phyloP scores from a whole-genome alignment of 2,329 filamentous ascomycete genomes.

The Ophiostoma sp. region DNA sequence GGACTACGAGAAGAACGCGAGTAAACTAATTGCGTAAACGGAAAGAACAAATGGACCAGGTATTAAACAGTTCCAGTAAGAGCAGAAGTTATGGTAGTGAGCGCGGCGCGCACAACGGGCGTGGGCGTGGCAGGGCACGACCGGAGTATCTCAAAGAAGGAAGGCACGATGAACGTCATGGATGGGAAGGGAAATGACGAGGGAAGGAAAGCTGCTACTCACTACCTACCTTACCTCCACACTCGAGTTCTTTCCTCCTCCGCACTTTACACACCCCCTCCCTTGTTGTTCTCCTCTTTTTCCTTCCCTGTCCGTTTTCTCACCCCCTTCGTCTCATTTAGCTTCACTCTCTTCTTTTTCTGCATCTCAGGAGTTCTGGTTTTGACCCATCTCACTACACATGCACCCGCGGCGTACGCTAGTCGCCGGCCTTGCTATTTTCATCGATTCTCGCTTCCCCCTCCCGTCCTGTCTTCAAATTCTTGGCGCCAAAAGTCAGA shows the following conservation, averaged over 20 bases:
- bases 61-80: not conserved
- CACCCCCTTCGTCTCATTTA: not conserved
- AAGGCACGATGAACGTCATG: conserved; percentile 18
- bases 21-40: not conserved
- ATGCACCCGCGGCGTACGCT: not conserved
- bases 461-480: not conserved
- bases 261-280: conserved; percentile 2
- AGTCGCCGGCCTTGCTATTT: conserved; percentile 14
- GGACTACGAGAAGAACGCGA: not conserved
- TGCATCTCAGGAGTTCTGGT: not conserved
- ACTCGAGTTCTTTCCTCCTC: not conserved
- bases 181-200: not conserved
- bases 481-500: conserved; percentile 9
- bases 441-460: conserved; percentile 7
- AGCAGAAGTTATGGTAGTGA: not conserved
- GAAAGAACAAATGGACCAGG: not conserved
- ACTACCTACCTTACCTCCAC: conserved; percentile 9
- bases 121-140: conserved; percentile 1
- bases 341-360: not conserved
- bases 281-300: not conserved
- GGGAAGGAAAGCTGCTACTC: conserved; percentile 7
- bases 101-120: not conserved
- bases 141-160: conserved; percentile 17
- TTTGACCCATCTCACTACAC: not conserved
- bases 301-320: not conserved